Conservation (phyloP, 306 rosid species). For the Arachis stenosperma region DNA sequence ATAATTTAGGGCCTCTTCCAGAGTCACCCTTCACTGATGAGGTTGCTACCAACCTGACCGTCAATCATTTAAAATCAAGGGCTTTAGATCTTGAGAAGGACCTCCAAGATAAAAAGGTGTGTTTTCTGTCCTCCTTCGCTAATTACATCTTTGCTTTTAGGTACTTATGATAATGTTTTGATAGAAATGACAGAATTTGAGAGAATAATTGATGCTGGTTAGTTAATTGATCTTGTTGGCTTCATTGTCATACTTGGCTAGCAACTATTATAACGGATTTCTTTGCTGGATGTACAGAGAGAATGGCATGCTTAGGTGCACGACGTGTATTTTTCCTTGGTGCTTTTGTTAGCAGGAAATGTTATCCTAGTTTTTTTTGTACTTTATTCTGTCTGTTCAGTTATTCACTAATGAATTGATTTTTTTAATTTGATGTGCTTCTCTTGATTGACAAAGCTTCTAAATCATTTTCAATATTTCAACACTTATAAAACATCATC, state of each 20-base stretch:
- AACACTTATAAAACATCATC: conserved; percentile 1
- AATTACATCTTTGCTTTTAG: conserved; percentile 5
- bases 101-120: conserved; percentile 77
- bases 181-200: conserved; percentile 16
- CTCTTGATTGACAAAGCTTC: conserved; percentile 3
- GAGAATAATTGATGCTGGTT: conserved; percentile 23
- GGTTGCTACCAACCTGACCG: conserved; percentile 62
- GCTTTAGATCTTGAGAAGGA: conserved; percentile 75
- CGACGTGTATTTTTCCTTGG: neutral
- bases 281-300: conserved; percentile 20
- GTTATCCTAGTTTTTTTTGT: conserved; percentile 3
- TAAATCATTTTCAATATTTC: conserved; percentile 23
- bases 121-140: conserved; percentile 19
- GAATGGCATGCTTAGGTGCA: conserved; percentile 27
- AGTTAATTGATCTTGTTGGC: conserved; percentile 25
- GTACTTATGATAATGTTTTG: conserved; percentile 23
- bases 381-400: conserved; percentile 21
- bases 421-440: conserved; percentile 20
- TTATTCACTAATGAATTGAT: conserved; percentile 8
- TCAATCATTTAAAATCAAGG: conserved; percentile 67
- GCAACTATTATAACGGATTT: conserved; percentile 20
- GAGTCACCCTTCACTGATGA: conserved; percentile 67
- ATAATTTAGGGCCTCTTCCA: conserved; percentile 81
- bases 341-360: conserved; percentile 36
- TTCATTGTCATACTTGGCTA: conserved; percentile 20